Base-by-base conservation (phyloP, 2,329 filamentous ascomycete genomes). In the Calonectria naviculata region DNA sequence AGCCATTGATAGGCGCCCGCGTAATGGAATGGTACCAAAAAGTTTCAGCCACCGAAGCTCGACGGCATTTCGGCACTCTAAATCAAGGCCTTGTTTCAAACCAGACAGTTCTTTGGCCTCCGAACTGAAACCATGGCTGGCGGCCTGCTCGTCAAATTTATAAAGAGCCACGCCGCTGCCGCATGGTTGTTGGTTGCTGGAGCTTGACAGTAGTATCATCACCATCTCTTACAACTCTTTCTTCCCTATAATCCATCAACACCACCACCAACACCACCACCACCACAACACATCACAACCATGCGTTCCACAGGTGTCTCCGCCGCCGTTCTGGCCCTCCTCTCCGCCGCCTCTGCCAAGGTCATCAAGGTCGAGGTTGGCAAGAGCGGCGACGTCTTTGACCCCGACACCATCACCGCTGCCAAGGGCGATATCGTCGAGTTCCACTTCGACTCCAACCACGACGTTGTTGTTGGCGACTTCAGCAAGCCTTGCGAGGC, bases 381-480 rank as follows among this genome's bases (percentile, higher is more conserved):
- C 71, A 81, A 85, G 70, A 80, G 82, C 44, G 83, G 83, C 8
- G 74, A 88, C 38, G 79, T 71, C 28, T 89, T 88, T 79, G 80
- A 75, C 13, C 88, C 88, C 2, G 80, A 84, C 68, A 83, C 82
- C 29, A 74, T 88, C 70, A 81, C 78, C 29, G 87, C 87, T 24
- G 72, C 80, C 41, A 72, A 82, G 13, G 88, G 88, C 68, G 87
- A 88, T 74, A 82, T 84, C 56, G 80, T 90, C 67, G 86, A 89
- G 76, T 89, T 90, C 80, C 86, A 88, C 75, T 90, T 89, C 79
- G 81, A 84, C 12, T 83, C 85, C 70, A 84, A 84, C 73, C 88
- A 89, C 82, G 86, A 85, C 8, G 87, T 89, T 52, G 85, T 84
- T 9, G 83, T 86, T 73, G 85, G 85, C 31, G 82, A 85, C 47